Evolutionary conservation across 495 filamentous ascomycete genomes (phyloP), one percentile per base, ranked within the genome.

Genomic region (Hypoxylon subgilvum): DNA sequence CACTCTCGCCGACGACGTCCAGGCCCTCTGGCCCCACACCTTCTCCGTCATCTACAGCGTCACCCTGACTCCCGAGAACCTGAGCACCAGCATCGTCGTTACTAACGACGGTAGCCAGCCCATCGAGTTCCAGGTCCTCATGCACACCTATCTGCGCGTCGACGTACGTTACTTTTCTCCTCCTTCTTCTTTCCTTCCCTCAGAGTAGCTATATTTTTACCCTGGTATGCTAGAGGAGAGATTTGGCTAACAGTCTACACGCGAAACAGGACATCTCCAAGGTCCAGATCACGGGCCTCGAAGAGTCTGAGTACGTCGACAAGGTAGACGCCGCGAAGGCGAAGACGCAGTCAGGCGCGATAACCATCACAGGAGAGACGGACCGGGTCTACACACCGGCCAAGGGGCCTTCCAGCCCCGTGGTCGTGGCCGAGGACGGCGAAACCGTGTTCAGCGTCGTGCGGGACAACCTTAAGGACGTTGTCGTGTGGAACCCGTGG

Each of bases 401-500:
- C 83, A 91, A 72, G 81, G 84, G 54, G 82, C 92, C 75, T 80
- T 88, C 47, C 79, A 60, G 55, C 3, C 66, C 75, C 47, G 66
- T 90, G 21, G 71, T 79, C 1, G 83, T 96, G 3, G 59, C 76
- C 1, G 79, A 87, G 46, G 81, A 79, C 44, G 86, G 84, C 32
- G 76, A 80, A 66, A 72, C 86, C 42, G 72, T 81, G 22, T 96
- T 86, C 74, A 83, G 82, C 16, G 77, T 97, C 23, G 81, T 84
- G 13, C 82, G 95, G 32, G 89, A 96, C 72, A 91, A 87, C 64
- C 76, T 99, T 49, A 75, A 76, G 47, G 90, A 97, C 46, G 87
- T 92, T 25, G 92, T 96, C 1, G 90, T 99, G 2, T 99, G 95
- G 95, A 99, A 99, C 71, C 95, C 95, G 3, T 97, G 94, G 92